Base-by-base conservation (phyloP, 495 filamentous ascomycete species). In the Podospora anserina region DNA sequence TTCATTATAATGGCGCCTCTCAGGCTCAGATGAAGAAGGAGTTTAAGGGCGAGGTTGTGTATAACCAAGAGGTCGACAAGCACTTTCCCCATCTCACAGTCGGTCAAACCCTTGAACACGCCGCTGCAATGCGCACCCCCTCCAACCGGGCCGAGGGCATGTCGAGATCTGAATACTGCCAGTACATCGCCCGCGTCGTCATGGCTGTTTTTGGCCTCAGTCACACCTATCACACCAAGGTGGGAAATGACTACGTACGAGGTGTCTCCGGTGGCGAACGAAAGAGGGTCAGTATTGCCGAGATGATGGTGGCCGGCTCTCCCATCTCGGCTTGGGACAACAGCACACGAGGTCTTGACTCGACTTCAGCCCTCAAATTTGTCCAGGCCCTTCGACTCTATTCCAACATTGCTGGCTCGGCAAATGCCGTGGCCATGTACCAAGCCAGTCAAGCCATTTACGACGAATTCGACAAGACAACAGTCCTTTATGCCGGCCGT, bases 241-340 rank as follows among this genome's bases (percentile, higher is more conserved):
- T 97, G 13, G 93, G 93, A 63, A 90, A 96, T 75, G 90, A 91
- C 73, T 94, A 87, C 71, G 87, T 93, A 15, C 87, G 92, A 19
- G 88, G 88, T 26, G 87, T 88, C 0, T 87, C 85, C 68, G 84
- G 87, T 15, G 87, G 87, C 74, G 80, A 84, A 77, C 75, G 88
- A 76, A 82, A 83, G 53, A 79, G 85, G 54, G 83, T 85, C 20
- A 84, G 79, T 30, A 85, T 87, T 60, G 83, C 85, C 57, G 85
- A 88, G 68, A 78, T 80, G 74, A 77, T 82, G 55, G 72, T 86
- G 11, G 78, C 82, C 55, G 76, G 81, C 19, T 77, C 81, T 2
- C 77, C 82, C 2, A 76, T 87, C 67, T 78, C 78, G 9, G 78
- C 81, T 15, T 87, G 82, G 83, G 86, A 87, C 67, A 87, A 88